Base-by-base conservation (phyloP, 2,329 filamentous ascomycete species). In the Saccharata proteae region DNA sequence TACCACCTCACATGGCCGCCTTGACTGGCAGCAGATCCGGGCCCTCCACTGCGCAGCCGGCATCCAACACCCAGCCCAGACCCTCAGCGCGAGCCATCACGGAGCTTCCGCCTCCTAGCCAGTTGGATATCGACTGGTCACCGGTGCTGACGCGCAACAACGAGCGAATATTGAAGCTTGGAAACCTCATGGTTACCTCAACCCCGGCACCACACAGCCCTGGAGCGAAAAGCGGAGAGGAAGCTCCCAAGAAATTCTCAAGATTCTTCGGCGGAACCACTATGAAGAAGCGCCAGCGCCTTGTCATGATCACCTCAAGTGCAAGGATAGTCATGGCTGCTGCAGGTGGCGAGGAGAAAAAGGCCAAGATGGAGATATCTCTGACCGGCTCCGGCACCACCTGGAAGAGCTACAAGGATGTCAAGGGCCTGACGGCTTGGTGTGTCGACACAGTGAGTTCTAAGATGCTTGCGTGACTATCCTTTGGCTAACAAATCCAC, bases 41-140 rank as follows among this genome's bases (percentile, higher is more conserved):
- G 16, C 47, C 54, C 3, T 46, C 49, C 14, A 41, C 48, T 27
- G 16, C 17, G n/a, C 16, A 26, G 5, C n/a, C n/a, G n/a, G n/a
- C n/a, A n/a, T 27, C 22, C 7, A 34, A 12, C 13, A 28, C 18
- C 16, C 43, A 47, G 34, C 69, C 73, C 7, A 80, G 85, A 18
- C 70, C 81, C 2, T 69, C 31, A 10, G 51, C 52, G 18, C 42
- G 85, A 38, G 76, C 94, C 38, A 92, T 98, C 38, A 96, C 90
- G 1, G 90, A 98, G 54, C 67, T 98, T 7, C 85, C 90, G 11
- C 88, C 90, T n/a, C 90, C 90, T 1, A 93, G 82, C 30, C 90
- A 96, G 54, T 65, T 98, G 16, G 90, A 98, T 49, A 93, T 98
- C 35, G 90, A 98, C 57, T 98, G 90, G 90, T 94, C 88, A 1